Conservation (phyloP, 495 filamentous ascomycete species). For the Trichocladium uniseriatum region DNA sequence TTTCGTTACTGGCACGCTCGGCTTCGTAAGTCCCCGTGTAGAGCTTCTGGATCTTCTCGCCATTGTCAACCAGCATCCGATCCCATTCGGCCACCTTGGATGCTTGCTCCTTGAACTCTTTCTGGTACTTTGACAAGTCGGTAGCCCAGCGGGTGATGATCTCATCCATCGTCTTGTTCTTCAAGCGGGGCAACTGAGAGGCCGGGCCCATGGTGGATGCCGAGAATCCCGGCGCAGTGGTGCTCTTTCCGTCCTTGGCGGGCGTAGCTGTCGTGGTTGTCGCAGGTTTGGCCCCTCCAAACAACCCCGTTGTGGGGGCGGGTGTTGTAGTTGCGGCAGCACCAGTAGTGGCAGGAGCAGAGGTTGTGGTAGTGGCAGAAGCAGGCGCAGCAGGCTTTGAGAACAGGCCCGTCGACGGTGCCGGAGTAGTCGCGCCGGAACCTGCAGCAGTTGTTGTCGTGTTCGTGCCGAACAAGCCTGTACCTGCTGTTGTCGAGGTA, state of each 20-base stretch:
- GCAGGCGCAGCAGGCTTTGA: conserved; percentile 8
- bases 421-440: conserved; percentile 2
- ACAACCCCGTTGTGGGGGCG: conserved; percentile 20
- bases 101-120: conserved; percentile 86
- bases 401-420: conserved; percentile 12
- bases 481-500: no score
- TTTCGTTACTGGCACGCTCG: conserved; percentile 78
- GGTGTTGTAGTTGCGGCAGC: conserved; percentile 8
- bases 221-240: conserved; percentile 38
- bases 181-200: conserved; percentile 78
- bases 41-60: conserved; percentile 81
- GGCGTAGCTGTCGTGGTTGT: conserved; percentile 12
- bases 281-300: conserved; percentile 21
- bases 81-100: conserved; percentile 85
- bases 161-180: conserved; percentile 99
- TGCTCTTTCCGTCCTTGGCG: conserved; percentile 17
- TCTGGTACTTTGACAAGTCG: conserved; percentile 89
- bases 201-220: conserved; percentile 70
- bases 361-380: conserved; percentile 5
- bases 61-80: conserved; percentile 79
- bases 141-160: conserved; percentile 98
- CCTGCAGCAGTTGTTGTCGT: conserved; percentile 4
- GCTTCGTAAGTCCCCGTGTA: conserved; percentile 83
- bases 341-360: conserved; percentile 2
- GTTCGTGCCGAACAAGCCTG: conserved; percentile 16